Evolutionary conservation across 202 grass and related monocot species (phyloP), one percentile per base, ranked within the genome.

Genomic region (Miscanthus sacchariflorus): DNA sequence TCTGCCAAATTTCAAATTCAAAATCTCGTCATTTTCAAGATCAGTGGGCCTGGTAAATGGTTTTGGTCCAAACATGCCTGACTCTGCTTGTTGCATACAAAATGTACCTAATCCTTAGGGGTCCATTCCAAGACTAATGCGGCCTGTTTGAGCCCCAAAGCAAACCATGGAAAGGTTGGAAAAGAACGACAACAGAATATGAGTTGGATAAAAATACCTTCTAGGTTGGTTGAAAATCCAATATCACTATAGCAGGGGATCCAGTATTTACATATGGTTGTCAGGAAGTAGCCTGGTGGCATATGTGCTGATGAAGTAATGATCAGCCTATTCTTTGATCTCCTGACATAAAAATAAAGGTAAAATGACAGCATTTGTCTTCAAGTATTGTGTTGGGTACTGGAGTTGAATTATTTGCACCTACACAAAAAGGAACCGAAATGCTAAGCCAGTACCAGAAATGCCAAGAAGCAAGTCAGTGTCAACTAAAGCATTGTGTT

Each of bases 401-500:
- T 30, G 25, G 73, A 76, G 42, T 74, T 74, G 5, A 74, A 74
- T 45, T 46, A 45, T 74, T 15, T 13, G 74, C 58, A 90, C 88
- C 92, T 90, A 93, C 88, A 88, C 93, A 35, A 95, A 87, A 84
- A 90, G 93, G 82, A 93, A 98, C 5, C 89, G 85, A 87, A 98
- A 98, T 72, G 89, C 79, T 68, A 98, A 84, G 38, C 91, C 87
- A 54, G 76, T 78, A 80, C 36, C 36, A 38, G 36, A 38, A 98
- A 93, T 68, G 54, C 70, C 61, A 93, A 54, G 42, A 27, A 46
- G 4, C 72, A 95, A 88, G 30, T 86, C 83, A 28, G 85, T 86
- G 38, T 90, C 91, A 80, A 98, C 66, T 54, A 82, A 74, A 36
- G 21, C 7, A 61, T 61, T 61, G 21, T 61, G 19, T 9, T 23